Base-by-base conservation (phyloP, 1,139 yeast genomes). In the Debaryomyces sp. region DNA sequence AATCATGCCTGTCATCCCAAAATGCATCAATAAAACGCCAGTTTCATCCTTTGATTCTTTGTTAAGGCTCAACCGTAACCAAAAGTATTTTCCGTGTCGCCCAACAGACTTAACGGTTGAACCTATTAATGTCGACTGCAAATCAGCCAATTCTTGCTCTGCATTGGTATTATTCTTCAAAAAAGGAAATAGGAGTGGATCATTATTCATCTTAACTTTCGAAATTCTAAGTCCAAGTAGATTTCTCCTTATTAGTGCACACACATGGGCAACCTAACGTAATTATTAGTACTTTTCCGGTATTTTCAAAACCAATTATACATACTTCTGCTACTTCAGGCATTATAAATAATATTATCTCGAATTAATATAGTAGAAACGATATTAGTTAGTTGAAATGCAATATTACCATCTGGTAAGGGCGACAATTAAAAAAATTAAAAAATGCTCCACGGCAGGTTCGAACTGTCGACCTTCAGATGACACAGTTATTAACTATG, bases 1-100 rank as follows among this genome's bases (percentile, higher is more conserved):
- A 36, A 84, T 66, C 85, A 83, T 81, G 2, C 89, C 89, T 5
- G 89, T 82, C 89, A 84, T 84, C 0, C 89, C 89, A 61, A 84
- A 82, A 63, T 84, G 89, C 73, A 84, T 70, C 47, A 84, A 59
- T 47, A 80, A 59, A 22, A 78, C 73, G 4, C 68, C 63, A 12
- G 59, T 53, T 12, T 15, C 21, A 18, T 21, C 13, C 30, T 57
- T 49, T 23, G 41, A 27, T 1, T 50, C 50, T 7, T 45, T 24
- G 7, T 33, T 39, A 4, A 37, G 43, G 22, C 43, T 32, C 40
- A 71, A 59, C 42, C 79, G 61, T 9, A 82, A 55, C 89, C 88
- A 84, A 57, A 84, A 83, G 57, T 83, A 81, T 61, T 84, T 84
- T 27, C 89, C 89, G 54, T 84, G 85, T 12, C 88, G 66, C 15